Evolutionary conservation across 371 early-diverging fungal genomes (phyloP).

Genomic region (Lichtheimia hyalospora): DNA sequence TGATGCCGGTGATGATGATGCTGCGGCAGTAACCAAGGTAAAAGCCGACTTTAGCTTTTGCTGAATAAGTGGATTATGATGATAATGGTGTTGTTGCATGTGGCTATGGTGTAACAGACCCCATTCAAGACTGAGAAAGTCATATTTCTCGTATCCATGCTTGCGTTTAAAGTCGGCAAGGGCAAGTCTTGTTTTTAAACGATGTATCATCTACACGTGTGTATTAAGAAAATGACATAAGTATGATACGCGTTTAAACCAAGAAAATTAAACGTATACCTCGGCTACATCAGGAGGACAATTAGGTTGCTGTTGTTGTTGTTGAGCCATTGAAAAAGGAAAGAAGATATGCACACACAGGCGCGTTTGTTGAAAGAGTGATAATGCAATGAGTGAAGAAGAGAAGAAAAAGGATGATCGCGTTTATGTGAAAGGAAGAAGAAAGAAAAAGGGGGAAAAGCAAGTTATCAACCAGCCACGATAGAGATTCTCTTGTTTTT

Average conservation of each 20-base stretch:
- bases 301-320: slow-evolving; percentile 1
- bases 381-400: not conserved
- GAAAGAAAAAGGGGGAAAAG: not conserved
- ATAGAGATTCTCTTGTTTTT: too few species aligned
- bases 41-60: not conserved
- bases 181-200: slow-evolving; percentile 30
- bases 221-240: not conserved
- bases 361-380: too few species aligned
- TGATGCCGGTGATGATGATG: too few species aligned
- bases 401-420: not conserved
- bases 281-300: slow-evolving; percentile 7
- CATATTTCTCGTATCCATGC: slow-evolving; percentile 33
- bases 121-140: slow-evolving; percentile 28
- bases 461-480: too few species aligned
- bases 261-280: not conserved
- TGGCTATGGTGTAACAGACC: slow-evolving; percentile 13
- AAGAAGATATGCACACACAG: too few species aligned
- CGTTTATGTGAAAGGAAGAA: too few species aligned
- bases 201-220: slow-evolving; percentile 24
- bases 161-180: slow-evolving; percentile 36
- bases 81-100: not conserved
- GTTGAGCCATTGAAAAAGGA: too few species aligned
- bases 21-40: slow-evolving; percentile 8
- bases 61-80: not conserved
- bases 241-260: not conserved